A percentile compares a stretch with the other conserved stretches of the same genome.
Conservation (phyloP, 2,329 filamentous ascomycete genomes). For the Fusarium mexicanum region DNA sequence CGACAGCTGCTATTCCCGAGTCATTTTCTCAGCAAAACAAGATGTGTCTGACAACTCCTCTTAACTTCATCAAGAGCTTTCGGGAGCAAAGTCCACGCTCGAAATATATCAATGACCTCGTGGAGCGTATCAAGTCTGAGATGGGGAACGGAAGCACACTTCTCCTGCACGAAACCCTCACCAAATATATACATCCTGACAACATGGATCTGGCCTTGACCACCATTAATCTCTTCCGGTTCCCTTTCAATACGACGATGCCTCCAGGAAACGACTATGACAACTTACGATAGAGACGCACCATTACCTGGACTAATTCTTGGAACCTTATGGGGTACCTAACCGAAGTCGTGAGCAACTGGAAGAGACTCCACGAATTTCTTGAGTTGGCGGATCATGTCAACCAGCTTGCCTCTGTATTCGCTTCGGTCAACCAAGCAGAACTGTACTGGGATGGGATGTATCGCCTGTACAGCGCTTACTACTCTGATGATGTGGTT, state of each 20-base stretch:
- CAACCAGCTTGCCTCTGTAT: neutral
- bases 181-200: neutral
- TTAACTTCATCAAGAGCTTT: neutral
- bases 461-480: neutral
- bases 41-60: neutral
- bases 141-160: neutral
- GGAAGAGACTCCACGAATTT: neutral
- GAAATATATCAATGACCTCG: neutral
- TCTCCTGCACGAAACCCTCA: neutral
- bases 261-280: neutral
- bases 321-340: neutral
- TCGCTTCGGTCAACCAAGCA: neutral
- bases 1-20: no score
- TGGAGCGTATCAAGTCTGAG: neutral
- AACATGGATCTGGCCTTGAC: neutral
- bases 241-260: neutral
- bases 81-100: neutral
- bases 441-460: neutral
- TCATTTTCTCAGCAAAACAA: no score
- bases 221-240: neutral
- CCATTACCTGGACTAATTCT: neutral
- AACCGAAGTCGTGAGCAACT: neutral
- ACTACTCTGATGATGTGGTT: no score
- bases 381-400: conserved; percentile 10
- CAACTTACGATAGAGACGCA: neutral